Percentiles rank a stretch among this genome's conserved stretches.
These are phyloP conservation scores for Lactifluus volemus DNA, from an alignment of 768 basidiomycete species.

Conservation along the genomic window DNA sequence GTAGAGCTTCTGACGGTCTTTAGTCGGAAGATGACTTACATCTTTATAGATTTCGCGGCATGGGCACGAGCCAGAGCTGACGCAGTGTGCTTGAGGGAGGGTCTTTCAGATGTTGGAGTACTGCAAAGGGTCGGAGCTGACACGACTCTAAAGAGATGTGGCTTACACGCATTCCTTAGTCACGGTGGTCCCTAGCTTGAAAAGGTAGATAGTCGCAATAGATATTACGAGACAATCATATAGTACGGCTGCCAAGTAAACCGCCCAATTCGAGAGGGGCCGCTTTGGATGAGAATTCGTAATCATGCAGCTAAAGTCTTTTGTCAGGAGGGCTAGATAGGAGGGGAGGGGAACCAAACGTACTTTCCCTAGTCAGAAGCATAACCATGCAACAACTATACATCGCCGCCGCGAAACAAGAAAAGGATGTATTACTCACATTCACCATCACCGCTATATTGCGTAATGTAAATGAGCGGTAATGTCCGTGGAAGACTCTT, in stretches of 20 bases:
- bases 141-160: neutral
- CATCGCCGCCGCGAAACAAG: neutral
- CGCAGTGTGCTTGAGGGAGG: neutral
- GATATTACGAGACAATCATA: conserved; percentile 47
- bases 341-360: conserved; percentile 7
- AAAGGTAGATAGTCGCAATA: conserved; percentile 43
- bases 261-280: conserved; percentile 41
- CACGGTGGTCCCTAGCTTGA: conserved; percentile 33
- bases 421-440: neutral
- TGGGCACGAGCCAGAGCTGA: neutral
- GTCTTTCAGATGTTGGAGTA: neutral
- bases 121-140: neutral
- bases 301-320: conserved; percentile 38
- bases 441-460: neutral
- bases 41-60: conserved; percentile 21
- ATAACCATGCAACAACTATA: neutral
- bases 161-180: conserved; percentile 25
- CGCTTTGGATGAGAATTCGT: conserved; percentile 19
- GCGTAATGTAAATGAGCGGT: conserved; percentile 4
- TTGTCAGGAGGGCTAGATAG: neutral
- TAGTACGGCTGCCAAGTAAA: conserved; percentile 47
- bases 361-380: conserved; percentile 29
- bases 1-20: neutral
- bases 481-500: neutral
- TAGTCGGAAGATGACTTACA: conserved; percentile 18